These are phyloP conservation scores for Puccinia hordei DNA, from an alignment of 1,284 basidiomycete species.

Conservation along the genomic window DNA sequence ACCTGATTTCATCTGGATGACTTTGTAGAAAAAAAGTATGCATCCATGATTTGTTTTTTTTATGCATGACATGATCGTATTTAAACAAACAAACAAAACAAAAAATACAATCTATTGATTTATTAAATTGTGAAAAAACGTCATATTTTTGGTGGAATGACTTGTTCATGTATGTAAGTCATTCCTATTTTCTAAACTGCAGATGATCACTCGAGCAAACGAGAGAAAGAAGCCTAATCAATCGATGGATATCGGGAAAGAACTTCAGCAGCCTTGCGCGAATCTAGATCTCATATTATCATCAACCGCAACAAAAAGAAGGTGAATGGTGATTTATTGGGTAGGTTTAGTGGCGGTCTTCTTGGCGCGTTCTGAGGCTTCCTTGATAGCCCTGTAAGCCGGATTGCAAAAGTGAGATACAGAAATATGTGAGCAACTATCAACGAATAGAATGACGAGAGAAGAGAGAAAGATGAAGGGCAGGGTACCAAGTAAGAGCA, in stretches of 20 bases:
- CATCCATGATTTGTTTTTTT: no score
- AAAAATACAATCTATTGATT: not conserved
- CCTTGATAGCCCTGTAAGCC: slow-evolving; percentile 54
- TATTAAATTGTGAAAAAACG: not conserved
- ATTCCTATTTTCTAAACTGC: not conserved
- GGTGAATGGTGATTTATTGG: not conserved
- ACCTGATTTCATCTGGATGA: no score
- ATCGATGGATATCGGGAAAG: no score
- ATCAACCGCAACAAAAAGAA: not conserved
- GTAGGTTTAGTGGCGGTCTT: slow-evolving; percentile 51
- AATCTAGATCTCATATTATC: not conserved
- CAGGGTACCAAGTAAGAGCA: slow-evolving; percentile 46
- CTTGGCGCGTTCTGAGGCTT: slow-evolving; percentile 54
- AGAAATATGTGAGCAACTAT: not conserved
- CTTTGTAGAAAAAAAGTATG: no score
- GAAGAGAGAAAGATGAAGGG: not conserved
- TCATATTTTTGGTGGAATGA: not conserved
- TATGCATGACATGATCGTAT: not conserved
- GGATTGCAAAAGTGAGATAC: not conserved
- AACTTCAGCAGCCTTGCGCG: no score
- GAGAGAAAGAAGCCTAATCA: no score
- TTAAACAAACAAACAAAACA: not conserved
- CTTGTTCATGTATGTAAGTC: no score
- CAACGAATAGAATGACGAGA: slow-evolving; percentile 46
- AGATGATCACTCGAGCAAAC: not conserved